Conservation (phyloP, 2,329 filamentous ascomycete species). For the Hypoxylon sp. region DNA sequence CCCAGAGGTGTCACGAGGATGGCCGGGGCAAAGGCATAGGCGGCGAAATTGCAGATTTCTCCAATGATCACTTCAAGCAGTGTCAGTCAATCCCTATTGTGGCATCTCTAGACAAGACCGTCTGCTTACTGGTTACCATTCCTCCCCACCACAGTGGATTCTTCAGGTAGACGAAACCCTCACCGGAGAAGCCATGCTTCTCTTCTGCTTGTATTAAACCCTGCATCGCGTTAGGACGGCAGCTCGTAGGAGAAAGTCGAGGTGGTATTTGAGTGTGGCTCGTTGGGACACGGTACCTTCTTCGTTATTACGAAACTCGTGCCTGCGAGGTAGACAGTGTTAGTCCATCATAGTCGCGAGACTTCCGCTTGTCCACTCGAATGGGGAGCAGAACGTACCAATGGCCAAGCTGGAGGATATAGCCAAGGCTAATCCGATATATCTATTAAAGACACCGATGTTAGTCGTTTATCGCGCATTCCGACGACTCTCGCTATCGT, state of each 20-base stretch:
- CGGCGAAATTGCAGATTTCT: constrained; percentile 96
- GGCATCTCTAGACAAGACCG: constrained; percentile 1
- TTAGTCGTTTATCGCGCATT: constrained; percentile 43
- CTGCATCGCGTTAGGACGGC: constrained; percentile 52
- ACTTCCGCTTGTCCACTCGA: constrained; percentile 2
- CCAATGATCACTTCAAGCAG: constrained; percentile 77
- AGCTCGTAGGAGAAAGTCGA: not conserved
- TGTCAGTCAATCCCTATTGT: constrained; percentile 23
- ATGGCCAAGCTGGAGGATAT: constrained; percentile 79
- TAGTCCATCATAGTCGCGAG: constrained; percentile 11
- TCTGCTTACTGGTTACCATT: constrained; percentile 79
- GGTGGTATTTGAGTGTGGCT: constrained; percentile 8
- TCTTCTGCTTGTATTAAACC: constrained; percentile 91
- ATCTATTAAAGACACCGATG: constrained; percentile 58
- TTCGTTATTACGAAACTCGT: constrained; percentile 99
- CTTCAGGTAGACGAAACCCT: constrained; percentile 91
- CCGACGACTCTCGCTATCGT: constrained; percentile 4
- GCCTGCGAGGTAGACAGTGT: constrained; percentile 58
- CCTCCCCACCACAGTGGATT: constrained; percentile 98
- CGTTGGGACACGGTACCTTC: constrained; percentile 69
- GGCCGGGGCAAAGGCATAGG: constrained; percentile 97
- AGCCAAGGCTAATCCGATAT: constrained; percentile 78
- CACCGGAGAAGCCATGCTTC: constrained; percentile 93
- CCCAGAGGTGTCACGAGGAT: constrained; percentile 96
- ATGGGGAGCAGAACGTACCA: constrained; percentile 60